Conservation (phyloP, 2,329 filamentous ascomycete species). For the Claviceps lovelessii region DNA sequence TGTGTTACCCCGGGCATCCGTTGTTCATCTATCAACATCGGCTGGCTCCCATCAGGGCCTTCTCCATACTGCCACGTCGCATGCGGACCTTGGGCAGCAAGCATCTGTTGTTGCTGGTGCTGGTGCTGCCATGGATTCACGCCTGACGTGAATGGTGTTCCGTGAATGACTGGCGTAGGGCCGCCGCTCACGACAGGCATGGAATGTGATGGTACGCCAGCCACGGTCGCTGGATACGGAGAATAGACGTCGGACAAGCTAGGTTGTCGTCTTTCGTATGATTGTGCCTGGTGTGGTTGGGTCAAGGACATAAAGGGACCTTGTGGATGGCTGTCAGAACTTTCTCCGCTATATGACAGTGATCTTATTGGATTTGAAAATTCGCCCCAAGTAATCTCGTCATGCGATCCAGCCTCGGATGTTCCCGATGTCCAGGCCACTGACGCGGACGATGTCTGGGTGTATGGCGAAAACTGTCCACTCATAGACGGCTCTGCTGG, state of each 20-base stretch:
- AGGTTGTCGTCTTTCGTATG: slow-evolving; percentile 30
- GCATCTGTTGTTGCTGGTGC: slow-evolving; percentile 26
- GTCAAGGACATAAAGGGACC: slow-evolving; percentile 27
- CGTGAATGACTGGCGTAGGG: slow-evolving; percentile 22
- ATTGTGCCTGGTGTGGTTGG: slow-evolving; percentile 20
- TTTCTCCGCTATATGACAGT: slow-evolving; percentile 34
- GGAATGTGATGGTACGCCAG: slow-evolving; percentile 21
- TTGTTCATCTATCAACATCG: slow-evolving; percentile 8
- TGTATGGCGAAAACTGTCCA: slow-evolving; percentile 35
- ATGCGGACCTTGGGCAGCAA: slow-evolving; percentile 4
- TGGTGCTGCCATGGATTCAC: slow-evolving; percentile 31
- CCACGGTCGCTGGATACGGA: slow-evolving; percentile 22
- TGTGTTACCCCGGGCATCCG: slow-evolving; percentile 5
- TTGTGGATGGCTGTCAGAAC: slow-evolving; percentile 19
- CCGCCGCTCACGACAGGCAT: slow-evolving; percentile 17
- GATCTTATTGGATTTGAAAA: slow-evolving; percentile 30
- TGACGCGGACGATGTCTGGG: slow-evolving; percentile 25
- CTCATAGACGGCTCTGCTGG: slow-evolving; percentile 36
- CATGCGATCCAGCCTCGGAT: slow-evolving; percentile 25
- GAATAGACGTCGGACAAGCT: slow-evolving; percentile 31
- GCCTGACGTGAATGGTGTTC: slow-evolving; percentile 12
- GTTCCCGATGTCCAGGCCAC: slow-evolving; percentile 26
- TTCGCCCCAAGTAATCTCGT: slow-evolving; percentile 31
- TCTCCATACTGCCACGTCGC: slow-evolving; percentile 23
- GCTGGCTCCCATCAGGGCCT: slow-evolving; percentile 7